Percentiles rank a stretch among this genome's conserved stretches.
phyloP scores from a whole-genome alignment of 495 filamentous ascomycete genomes.

The Daldinia vernicosa region DNA sequence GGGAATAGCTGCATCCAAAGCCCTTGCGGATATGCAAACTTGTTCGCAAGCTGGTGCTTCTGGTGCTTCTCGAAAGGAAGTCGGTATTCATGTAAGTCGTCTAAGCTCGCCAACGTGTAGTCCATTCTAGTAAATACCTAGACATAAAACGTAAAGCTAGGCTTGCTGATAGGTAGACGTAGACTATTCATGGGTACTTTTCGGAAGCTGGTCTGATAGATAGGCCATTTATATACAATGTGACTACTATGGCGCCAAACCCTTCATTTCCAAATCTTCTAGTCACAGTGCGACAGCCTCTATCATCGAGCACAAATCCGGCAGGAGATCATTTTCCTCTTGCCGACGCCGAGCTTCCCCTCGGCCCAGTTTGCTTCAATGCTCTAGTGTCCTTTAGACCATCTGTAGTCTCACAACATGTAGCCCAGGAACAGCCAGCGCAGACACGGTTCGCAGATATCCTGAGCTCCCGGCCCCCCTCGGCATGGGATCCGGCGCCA shows the following conservation, averaged over 20 bases:
- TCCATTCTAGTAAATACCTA: slow-evolving; percentile 2
- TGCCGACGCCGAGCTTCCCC: slow-evolving; percentile 48
- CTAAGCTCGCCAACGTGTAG: not conserved
- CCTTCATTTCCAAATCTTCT: slow-evolving; percentile 66
- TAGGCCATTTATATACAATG: slow-evolving; percentile 68
- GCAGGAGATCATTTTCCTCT: slow-evolving; percentile 46
- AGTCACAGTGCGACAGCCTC: slow-evolving; percentile 65
- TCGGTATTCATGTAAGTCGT: slow-evolving; percentile 67
- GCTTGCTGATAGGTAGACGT: slow-evolving; percentile 18
- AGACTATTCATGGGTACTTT: slow-evolving; percentile 76
- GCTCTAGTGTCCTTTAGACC: slow-evolving; percentile 67
- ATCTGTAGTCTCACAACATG: slow-evolving; percentile 40
- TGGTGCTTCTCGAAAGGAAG: slow-evolving; percentile 34
- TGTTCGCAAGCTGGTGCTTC: slow-evolving; percentile 29
- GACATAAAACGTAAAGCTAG: not conserved
- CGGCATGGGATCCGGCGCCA: slow-evolving; percentile 54
- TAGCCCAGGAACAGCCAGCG: slow-evolving; percentile 47
- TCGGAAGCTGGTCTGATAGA: slow-evolving; percentile 62
- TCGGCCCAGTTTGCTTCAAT: slow-evolving; percentile 65
- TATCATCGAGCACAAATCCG: slow-evolving; percentile 46
- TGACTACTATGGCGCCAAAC: slow-evolving; percentile 63
- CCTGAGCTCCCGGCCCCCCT: slow-evolving; percentile 42
- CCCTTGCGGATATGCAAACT: slow-evolving; percentile 52
- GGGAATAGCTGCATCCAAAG: slow-evolving; percentile 66
- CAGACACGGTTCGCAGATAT: slow-evolving; percentile 52